These are phyloP conservation scores for Ustulina deusta DNA, from an alignment of 2,329 filamentous ascomycete species.

Conservation along the genomic window DNA sequence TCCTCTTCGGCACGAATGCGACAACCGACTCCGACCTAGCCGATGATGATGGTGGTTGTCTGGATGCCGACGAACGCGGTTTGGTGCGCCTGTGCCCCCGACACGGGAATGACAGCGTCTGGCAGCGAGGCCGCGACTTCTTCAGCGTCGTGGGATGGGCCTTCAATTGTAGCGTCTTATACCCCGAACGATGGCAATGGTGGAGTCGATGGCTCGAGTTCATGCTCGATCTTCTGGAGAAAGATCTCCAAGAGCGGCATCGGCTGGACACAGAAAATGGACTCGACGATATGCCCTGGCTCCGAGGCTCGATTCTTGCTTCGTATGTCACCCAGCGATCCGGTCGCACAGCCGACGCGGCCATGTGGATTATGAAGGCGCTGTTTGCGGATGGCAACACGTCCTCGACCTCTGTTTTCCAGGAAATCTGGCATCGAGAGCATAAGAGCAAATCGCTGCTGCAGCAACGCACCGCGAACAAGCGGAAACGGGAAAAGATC, in stretches of 20 bases:
- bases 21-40: conserved; percentile 58
- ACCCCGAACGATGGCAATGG: conserved; percentile 80
- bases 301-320: conserved; percentile 69
- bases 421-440: conserved; percentile 77
- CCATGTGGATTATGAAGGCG: conserved; percentile 71
- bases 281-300: conserved; percentile 49
- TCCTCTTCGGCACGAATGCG: conserved; percentile 67
- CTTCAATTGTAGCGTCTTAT: conserved; percentile 84
- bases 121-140: conserved; percentile 83
- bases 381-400: conserved; percentile 74
- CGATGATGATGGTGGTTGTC: conserved; percentile 61
- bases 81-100: conserved; percentile 67
- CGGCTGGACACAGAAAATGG: conserved; percentile 58
- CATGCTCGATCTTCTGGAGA: conserved; percentile 81
- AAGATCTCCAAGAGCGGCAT: conserved; percentile 72
- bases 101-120: conserved; percentile 76
- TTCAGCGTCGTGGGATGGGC: conserved; percentile 93
- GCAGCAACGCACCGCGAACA: conserved; percentile 56
- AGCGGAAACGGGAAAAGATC: conserved; percentile 63
- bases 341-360: conserved; percentile 57
- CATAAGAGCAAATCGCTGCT: conserved; percentile 57
- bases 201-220: conserved; percentile 86
- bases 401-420: conserved; percentile 66
- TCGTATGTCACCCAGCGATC: conserved; percentile 66
- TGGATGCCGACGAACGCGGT: conserved; percentile 62